A percentile compares a stretch with the other conserved stretches of the same genome.
Evolutionary conservation across 2,329 filamentous ascomycete genomes (phyloP).

Genomic region (Colletotrichum sp.): DNA sequence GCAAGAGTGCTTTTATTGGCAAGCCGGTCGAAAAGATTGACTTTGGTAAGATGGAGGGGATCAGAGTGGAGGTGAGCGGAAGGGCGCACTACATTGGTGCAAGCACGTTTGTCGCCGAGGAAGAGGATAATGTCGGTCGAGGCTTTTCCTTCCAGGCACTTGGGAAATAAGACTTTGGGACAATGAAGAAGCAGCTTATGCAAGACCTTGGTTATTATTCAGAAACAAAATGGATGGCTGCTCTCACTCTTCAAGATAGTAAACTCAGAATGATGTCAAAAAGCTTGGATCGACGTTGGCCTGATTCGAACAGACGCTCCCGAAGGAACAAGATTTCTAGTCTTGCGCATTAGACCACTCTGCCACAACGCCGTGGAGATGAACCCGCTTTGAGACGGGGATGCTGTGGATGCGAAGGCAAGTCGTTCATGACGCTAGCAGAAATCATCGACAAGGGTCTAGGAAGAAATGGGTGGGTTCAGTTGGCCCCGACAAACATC

Average conservation of each 20-base stretch:
- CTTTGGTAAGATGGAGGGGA: not conserved
- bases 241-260: not conserved
- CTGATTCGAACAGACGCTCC: constrained; percentile 22
- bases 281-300: constrained; percentile 4
- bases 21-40: not conserved
- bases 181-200: not conserved
- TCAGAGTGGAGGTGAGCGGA: constrained; percentile 1
- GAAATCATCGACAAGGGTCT: not conserved
- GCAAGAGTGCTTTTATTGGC: not conserved
- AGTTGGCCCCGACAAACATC: not conserved
- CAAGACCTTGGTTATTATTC: not conserved
- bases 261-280: not conserved
- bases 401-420: not conserved
- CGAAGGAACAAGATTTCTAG: constrained; percentile 22
- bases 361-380: constrained; percentile 13
- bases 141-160: constrained; percentile 6
- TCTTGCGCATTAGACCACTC: constrained; percentile 22
- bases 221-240: not conserved
- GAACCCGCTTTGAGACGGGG: not conserved
- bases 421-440: not conserved
- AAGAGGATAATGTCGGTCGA: not conserved
- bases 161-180: not conserved
- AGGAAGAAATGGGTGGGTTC: not conserved
- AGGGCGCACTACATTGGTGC: constrained; percentile 1
- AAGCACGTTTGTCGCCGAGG: constrained; percentile 1